Conservation (phyloP, 2,329 filamentous ascomycete species). For the Stagonosporopsis cucurbitacearum region DNA sequence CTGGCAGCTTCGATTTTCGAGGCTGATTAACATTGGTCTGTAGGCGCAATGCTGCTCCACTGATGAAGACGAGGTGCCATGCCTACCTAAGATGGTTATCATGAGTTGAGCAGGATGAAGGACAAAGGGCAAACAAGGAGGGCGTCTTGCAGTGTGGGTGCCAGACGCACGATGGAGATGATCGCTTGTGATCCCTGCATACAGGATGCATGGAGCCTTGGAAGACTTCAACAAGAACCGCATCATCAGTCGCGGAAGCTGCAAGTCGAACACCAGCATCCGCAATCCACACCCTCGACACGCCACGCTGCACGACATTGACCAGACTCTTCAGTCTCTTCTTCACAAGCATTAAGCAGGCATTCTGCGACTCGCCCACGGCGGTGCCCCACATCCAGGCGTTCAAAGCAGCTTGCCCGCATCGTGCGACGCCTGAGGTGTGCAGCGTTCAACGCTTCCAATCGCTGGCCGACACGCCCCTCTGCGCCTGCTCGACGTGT, state of each 20-base stretch:
- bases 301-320: conserved; percentile 5
- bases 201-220: conserved; percentile 15
- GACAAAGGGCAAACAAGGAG: background rate
- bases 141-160: background rate
- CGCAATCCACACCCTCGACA: background rate
- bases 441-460: conserved; percentile 9
- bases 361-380: conserved; percentile 1
- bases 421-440: conserved; percentile 20
- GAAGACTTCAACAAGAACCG: conserved; percentile 11
- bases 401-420: conserved; percentile 11
- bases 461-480: conserved; percentile 5
- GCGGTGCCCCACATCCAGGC: conserved; percentile 9
- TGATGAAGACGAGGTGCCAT: background rate
- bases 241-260: conserved; percentile 11
- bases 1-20: too few species aligned
- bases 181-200: conserved; percentile 11
- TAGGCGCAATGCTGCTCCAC: conserved; percentile 5
- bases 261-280: conserved; percentile 8
- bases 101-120: background rate
- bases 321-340: too few species aligned
- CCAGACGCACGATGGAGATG: background rate
- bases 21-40: conserved; percentile 2
- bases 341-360: background rate
- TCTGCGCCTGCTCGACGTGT: conserved; percentile 3
- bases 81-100: background rate